Conservation (phyloP, 345 rosid species). For the Sisymbrium altissimum region DNA sequence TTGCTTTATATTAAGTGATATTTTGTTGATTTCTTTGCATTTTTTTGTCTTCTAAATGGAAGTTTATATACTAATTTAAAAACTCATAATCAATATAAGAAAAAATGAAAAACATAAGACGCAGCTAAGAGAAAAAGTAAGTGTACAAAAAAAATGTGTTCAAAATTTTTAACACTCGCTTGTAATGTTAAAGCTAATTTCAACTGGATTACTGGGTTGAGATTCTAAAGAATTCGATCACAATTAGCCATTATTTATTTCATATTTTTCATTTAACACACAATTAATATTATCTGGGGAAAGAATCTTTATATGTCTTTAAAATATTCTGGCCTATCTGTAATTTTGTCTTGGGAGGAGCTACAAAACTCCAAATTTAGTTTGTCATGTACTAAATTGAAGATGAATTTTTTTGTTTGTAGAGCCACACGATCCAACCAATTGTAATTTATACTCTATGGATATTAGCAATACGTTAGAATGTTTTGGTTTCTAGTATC, state of each 20-base stretch:
- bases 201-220: too few species aligned
- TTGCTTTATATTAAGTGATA: too few species aligned
- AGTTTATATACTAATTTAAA: too few species aligned
- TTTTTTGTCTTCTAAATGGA: too few species aligned
- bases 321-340: neutral
- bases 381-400: neutral
- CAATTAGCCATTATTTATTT: neutral
- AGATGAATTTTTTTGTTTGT: neutral
- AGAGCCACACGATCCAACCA: slow-evolving; percentile 12
- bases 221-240: neutral
- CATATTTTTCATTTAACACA: neutral
- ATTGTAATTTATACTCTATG: neutral
- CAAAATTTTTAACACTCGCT: neutral
- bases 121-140: neutral
- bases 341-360: neutral
- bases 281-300: neutral
- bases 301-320: neutral
- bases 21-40: too few species aligned
- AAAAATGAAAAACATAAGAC: too few species aligned
- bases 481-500: neutral
- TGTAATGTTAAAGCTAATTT: too few species aligned
- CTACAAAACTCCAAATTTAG: slow-evolving; percentile 9
- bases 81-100: too few species aligned
- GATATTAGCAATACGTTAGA: neutral
- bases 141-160: neutral